Conservation (phyloP, 345 rosid genomes). For the Murraya paniculata region DNA sequence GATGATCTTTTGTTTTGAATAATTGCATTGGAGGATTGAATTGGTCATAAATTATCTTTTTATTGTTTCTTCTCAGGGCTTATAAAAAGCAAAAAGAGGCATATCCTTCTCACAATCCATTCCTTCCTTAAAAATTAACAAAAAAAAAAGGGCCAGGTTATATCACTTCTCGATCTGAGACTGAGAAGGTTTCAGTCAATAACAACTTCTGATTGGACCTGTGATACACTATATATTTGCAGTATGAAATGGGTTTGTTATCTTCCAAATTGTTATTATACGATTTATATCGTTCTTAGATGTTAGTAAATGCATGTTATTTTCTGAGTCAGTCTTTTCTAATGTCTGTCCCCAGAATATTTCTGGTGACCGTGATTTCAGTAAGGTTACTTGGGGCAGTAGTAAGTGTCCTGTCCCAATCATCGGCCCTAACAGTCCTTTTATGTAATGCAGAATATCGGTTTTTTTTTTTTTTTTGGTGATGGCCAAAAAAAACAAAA, state of each 20-base stretch:
- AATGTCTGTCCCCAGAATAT: too few relatives aligned
- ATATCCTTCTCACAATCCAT: conserved; percentile 77
- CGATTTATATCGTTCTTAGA: background rate
- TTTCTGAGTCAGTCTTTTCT: background rate
- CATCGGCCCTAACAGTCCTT: background rate
- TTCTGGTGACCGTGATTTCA: background rate
- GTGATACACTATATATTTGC: background rate
- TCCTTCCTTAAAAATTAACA: conserved; percentile 74
- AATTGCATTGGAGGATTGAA: background rate
- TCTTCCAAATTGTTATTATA: background rate
- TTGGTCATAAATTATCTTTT: background rate
- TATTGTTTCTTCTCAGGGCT: conserved; percentile 50
- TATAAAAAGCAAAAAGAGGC: conserved; percentile 67
- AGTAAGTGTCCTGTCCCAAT: background rate
- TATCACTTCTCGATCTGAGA: background rate
- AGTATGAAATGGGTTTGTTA: background rate
- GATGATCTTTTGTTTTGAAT: background rate
- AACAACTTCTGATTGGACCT: background rate
- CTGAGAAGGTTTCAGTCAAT: background rate
- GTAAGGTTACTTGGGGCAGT: background rate
- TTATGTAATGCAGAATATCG: background rate
- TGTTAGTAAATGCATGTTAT: background rate
- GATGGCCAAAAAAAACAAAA: too few relatives aligned
- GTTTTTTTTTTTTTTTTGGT: too few relatives aligned
- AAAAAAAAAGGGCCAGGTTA: background rate